phyloP scores from a whole-genome alignment of 179 eudicot genomes.

The Kewa caespitosa region DNA sequence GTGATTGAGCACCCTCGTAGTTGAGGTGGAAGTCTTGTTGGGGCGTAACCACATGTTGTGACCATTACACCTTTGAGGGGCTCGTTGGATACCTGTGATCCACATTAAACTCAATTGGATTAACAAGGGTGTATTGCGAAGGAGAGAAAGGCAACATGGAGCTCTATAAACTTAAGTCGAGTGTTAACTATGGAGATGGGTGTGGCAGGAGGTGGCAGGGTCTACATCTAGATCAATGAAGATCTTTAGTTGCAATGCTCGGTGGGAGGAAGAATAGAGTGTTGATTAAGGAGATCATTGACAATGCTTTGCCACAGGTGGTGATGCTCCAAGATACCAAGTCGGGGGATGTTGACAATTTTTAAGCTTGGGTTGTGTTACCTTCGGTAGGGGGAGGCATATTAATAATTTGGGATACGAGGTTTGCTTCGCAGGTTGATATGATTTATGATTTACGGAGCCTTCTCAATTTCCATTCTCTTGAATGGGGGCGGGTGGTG shows the following conservation, averaged over 20 bases:
- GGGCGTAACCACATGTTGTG: no score
- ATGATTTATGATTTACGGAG: no score
- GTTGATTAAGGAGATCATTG: background rate
- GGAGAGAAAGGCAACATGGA: no score
- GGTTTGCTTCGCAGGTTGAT: background rate
- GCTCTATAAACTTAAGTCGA: no score
- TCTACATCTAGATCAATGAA: background rate
- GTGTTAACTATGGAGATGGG: no score
- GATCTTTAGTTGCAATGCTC: background rate
- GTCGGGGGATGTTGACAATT: background rate
- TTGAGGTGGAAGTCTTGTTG: no score
- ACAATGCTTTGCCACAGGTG: background rate
- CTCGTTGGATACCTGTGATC: no score
- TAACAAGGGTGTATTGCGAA: no score
- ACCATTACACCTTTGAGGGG: no score
- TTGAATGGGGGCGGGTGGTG: background rate
- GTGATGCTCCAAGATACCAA: background rate
- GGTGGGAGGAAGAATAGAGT: background rate
- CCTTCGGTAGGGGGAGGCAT: background rate
- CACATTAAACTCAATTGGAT: no score
- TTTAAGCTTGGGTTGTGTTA: background rate
- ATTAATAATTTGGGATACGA: background rate
- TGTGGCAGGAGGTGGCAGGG: no score
- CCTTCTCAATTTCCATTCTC: background rate
- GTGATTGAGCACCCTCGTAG: no score